phyloP scores from a whole-genome alignment of 2,329 filamentous ascomycete species.

The Aureobasidium lini region DNA sequence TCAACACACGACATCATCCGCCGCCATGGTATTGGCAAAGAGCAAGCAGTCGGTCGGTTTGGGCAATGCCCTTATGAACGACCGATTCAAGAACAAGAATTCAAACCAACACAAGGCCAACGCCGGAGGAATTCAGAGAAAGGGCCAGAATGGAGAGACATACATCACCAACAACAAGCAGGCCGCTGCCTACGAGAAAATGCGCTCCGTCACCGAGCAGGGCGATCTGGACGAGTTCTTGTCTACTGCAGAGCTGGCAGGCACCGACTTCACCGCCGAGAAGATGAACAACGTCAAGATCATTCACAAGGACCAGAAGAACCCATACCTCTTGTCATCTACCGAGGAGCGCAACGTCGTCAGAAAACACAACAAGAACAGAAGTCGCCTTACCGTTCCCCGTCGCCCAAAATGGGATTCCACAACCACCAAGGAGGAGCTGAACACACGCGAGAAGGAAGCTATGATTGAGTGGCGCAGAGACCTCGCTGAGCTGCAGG shows the following conservation, averaged over 20 bases:
- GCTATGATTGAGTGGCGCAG: slow-evolving; percentile 81
- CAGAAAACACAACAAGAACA: slow-evolving; percentile 78
- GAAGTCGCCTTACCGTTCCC: slow-evolving; percentile 73
- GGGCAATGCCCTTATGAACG: slow-evolving; percentile 97
- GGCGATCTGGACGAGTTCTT: slow-evolving; percentile 94
- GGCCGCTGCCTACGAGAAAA: slow-evolving; percentile 96
- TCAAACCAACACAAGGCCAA: slow-evolving; percentile 70
- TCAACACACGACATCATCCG: not conserved
- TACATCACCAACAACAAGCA: slow-evolving; percentile 88
- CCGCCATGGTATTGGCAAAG: slow-evolving; percentile 68
- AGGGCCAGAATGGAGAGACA: slow-evolving; percentile 33
- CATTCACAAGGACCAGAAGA: slow-evolving; percentile 92
- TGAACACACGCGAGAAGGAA: slow-evolving; percentile 73
- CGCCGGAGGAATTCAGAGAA: slow-evolving; percentile 47
- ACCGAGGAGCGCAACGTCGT: slow-evolving; percentile 72
- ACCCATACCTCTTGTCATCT: slow-evolving; percentile 82
- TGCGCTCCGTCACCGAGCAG: slow-evolving; percentile 97
- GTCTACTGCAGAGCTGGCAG: slow-evolving; percentile 90
- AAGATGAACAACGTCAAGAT: slow-evolving; percentile 99
- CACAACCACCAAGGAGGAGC: slow-evolving; percentile 70
- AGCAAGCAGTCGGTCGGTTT: slow-evolving; percentile 92
- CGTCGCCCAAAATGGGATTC: slow-evolving; percentile 83
- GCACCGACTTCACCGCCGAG: slow-evolving; percentile 96
- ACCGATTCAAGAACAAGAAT: slow-evolving; percentile 91
- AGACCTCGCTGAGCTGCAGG: slow-evolving; percentile 84